Conservation (phyloP, 768 basidiomycete species). For the Pleurotus ostreatus region DNA sequence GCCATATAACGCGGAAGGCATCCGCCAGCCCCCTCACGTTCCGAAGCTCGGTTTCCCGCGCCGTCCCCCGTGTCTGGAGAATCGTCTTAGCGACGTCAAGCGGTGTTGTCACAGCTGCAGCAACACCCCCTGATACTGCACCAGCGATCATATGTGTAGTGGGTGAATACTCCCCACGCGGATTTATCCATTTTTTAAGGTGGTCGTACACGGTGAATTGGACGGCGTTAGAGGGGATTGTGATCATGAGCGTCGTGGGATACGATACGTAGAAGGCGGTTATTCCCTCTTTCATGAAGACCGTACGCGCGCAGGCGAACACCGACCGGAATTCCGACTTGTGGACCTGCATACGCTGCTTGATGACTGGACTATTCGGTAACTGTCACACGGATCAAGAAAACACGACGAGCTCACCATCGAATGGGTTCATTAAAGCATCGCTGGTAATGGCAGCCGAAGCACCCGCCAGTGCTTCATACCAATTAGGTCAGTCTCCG, state of each 20-base stretch:
- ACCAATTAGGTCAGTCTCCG: constrained; percentile 5
- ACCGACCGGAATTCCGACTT: constrained; percentile 89
- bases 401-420: constrained; percentile 58
- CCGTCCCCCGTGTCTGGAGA: constrained; percentile 91
- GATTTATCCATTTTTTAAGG: constrained; percentile 83
- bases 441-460: constrained; percentile 93
- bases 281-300: constrained; percentile 84
- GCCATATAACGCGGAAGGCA: constrained; percentile 86
- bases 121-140: constrained; percentile 88
- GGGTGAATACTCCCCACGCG: constrained; percentile 86
- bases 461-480: constrained; percentile 84
- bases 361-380: constrained; percentile 68
- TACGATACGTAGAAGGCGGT: constrained; percentile 97
- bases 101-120: constrained; percentile 93
- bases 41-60: constrained; percentile 81
- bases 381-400: constrained; percentile 12
- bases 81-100: constrained; percentile 98
- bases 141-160: constrained; percentile 88
- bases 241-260: constrained; percentile 95
- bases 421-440: constrained; percentile 99
- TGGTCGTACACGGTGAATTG: constrained; percentile 98
- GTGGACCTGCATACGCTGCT: constrained; percentile 99
- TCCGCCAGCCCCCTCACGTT: constrained; percentile 80
- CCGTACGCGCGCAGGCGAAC: constrained; percentile 76
- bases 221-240: constrained; percentile 96